Evolutionary conservation across 2,329 filamentous ascomycete species (phyloP), one percentile per base, ranked within the genome.

Genomic region (Monosporascus sp.): DNA sequence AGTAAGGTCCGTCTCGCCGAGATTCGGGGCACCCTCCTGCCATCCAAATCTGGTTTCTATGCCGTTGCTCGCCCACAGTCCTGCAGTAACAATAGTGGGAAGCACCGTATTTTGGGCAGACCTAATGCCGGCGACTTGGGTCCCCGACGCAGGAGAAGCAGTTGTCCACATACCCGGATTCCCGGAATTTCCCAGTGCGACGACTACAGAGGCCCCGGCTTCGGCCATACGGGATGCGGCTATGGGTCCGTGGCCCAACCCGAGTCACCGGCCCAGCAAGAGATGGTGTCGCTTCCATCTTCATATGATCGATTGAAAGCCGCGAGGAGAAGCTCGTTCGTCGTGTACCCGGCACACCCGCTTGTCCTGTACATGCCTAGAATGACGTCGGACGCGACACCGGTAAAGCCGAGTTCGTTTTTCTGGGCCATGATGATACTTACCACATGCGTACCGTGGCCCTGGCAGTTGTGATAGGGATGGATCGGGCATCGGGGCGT

Each of bases 381-480:
- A 43, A 48, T 60, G 39, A 55, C 60, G 15, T 53, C 58, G 2
- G 60, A 58, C 2, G 60, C 60, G 3, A 55, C 60, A 14, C 60
- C 60, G 1, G 55, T 52, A 54, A 60, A 62, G 17, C 56, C 56
- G 36, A 57, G 48, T 9, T 57, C 51, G 48, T 60, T 62, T 11
- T 49, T 22, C 49, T 60, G 60, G 7, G 58, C 57, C 4, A 57
- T 56, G 44, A 78, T 70, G 45, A 75, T 76, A 43, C 77, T 76
- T 14, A 74, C 69, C 24, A 74, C 72, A 51, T 74, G 72, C 0
- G 75, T 76, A 1, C 75, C 75, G 57, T 77, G 74, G 5, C 74
- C 74, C 5, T 60, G 55, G 51, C 71, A 72, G 49, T 67, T 66
- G 36, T 72, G 66, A 38, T 69, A 70, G 2, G 75, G 76, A 50